Evolutionary conservation across 2,329 filamentous ascomycete species (phyloP).

Genomic region (Exophiala alcalophila): DNA sequence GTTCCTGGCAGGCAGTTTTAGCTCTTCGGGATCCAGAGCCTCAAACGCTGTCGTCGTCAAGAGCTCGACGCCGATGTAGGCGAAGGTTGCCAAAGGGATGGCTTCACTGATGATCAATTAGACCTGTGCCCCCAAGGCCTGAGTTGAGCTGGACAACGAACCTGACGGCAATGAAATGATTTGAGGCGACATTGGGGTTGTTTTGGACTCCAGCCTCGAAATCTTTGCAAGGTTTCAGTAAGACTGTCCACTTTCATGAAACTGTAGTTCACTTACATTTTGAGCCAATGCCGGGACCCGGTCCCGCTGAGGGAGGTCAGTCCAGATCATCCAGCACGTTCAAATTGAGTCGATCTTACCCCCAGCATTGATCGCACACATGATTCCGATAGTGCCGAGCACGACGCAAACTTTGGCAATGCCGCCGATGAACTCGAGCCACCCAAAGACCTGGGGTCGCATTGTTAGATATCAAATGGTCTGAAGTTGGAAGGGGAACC

Average conservation of each 20-base stretch:
- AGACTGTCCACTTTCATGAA: too few species aligned
- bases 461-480: too few species aligned
- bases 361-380: slow-evolving; percentile 30
- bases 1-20: slow-evolving; percentile 33
- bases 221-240: slow-evolving; percentile 4
- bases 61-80: slow-evolving; percentile 37
- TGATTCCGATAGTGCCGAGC: slow-evolving; percentile 20
- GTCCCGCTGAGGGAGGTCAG: too few species aligned
- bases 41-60: slow-evolving; percentile 37
- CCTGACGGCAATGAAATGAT: slow-evolving; percentile 32
- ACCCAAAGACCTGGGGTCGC: slow-evolving; percentile 28
- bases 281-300: too few species aligned
- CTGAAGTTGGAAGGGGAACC: too few species aligned
- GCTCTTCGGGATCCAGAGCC: slow-evolving; percentile 28
- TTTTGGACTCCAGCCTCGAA: slow-evolving; percentile 14
- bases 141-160: slow-evolving; percentile 23
- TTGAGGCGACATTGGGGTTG: slow-evolving; percentile 29
- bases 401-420: slow-evolving; percentile 29
- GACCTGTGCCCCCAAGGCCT: too few species aligned
- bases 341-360: slow-evolving; percentile 27
- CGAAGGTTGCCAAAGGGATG: slow-evolving; percentile 35
- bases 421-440: slow-evolving; percentile 29
- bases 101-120: slow-evolving; percentile 30
- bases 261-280: too few species aligned
- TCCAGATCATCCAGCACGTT: slow-evolving; percentile 13